Conservation (phyloP, 2,329 filamentous ascomycete genomes). For the Colletotrichum navitas region DNA sequence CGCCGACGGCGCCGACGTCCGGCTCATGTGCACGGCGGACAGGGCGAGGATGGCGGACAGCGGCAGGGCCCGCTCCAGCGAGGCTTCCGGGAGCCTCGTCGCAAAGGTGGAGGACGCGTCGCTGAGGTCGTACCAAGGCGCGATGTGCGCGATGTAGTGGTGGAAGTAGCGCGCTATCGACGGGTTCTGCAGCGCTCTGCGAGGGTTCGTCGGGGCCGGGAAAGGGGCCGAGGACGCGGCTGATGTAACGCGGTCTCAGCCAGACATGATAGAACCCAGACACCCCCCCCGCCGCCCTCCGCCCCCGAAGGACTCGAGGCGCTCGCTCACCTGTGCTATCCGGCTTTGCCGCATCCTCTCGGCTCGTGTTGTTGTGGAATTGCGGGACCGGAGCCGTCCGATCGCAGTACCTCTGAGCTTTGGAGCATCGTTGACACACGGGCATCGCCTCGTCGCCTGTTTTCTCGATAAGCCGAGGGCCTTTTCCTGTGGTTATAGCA, state of each 20-base stretch:
- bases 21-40: conserved; percentile 56
- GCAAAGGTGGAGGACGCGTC: conserved; percentile 54
- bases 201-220: conserved; percentile 44
- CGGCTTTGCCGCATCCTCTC: not conserved
- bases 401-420: conserved; percentile 52
- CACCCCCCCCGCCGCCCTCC: too few species aligned
- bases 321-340: not conserved
- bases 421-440: conserved; percentile 51
- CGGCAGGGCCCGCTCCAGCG: conserved; percentile 56
- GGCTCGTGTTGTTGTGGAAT: not conserved
- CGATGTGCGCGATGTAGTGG: conserved; percentile 55
- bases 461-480: not conserved
- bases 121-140: conserved; percentile 62
- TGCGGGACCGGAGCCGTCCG: conserved; percentile 45
- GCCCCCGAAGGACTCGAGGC: not conserved
- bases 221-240: not conserved
- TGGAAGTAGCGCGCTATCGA: conserved; percentile 53
- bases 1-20: conserved; percentile 48
- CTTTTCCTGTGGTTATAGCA: not conserved
- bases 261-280: rapidly evolving
- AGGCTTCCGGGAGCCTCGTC: conserved; percentile 51
- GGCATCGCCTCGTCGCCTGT: conserved; percentile 51
- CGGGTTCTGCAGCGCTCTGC: conserved; percentile 48
- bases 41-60: conserved; percentile 60
- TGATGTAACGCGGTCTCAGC: not conserved